Evolutionary conservation across 2,329 filamentous ascomycete species (phyloP), one percentile per base, ranked within the genome.

Genomic region (Neofusicoccum sp.): DNA sequence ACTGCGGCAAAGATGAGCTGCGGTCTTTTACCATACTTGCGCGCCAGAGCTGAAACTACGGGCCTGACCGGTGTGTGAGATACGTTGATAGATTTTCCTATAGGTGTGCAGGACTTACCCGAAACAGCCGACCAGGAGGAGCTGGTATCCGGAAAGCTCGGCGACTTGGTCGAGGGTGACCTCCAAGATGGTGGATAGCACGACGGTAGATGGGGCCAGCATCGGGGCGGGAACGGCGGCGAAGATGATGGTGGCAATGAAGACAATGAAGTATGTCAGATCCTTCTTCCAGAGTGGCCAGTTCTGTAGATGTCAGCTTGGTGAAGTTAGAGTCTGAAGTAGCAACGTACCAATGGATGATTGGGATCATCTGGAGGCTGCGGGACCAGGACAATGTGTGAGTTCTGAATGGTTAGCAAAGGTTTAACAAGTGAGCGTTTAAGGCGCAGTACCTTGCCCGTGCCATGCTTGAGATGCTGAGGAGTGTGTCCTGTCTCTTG

Each of bases 1-100:
- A 72, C 14, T 49, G 68, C 68, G 2, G 69, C 68, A 58, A 72
- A 65, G n/a, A 75, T 67, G 61, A 74, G 72, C 38, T 74, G 66
- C 0, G 73, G 73, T 1, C 72, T 67, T 41, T 71, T 71, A 9
- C 73, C 72, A 63, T 70, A 75, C 44, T 72, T 74, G 36, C 70
- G 70, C 33, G 72, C 65, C 58, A 74, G 64, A 1, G 73, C 69
- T 7, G 70, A 74, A 7, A 74, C 71, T 6, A 73, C 30, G 7
- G 65, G 67, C 3, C 66, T 68, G 34, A 26, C 3, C 8, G 33
- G 33, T 3, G 43, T 47, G 60, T 62, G 6, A 9, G 34, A 31
- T 6, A 1, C 8, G 36, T 9, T 12, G 12, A 16, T 56, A 12
- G 14, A 26, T 26, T 36, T 14, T 28, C 3, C 4, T 2, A 30